Conservation (phyloP, 192 early-diverging fungal genomes). For the Coemansia sp. region DNA sequence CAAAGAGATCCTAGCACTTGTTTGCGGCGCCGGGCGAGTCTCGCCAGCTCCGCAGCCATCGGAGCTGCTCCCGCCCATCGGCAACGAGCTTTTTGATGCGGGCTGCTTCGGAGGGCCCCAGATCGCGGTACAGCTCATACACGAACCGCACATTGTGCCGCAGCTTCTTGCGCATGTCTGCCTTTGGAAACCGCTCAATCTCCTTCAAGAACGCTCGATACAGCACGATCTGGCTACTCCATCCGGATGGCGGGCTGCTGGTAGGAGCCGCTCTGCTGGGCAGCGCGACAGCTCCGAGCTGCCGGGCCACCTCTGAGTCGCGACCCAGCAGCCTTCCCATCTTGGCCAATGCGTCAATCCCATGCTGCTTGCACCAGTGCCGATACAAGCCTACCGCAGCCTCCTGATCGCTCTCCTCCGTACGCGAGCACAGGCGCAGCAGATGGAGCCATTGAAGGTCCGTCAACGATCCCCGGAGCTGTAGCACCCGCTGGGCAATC, state of each 20-base stretch:
- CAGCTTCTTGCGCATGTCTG: conserved; percentile 24
- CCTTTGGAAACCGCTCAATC: conserved; percentile 7
- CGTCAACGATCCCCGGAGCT: conserved; percentile 2
- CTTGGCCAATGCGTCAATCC: not conserved
- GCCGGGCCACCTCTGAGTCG: not conserved
- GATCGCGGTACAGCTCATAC: conserved; percentile 39
- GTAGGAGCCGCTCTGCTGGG: not conserved
- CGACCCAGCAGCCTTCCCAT: not conserved
- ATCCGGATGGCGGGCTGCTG: not conserved
- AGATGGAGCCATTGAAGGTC: conserved; percentile 7
- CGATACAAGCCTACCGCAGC: not conserved
- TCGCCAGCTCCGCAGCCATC: conserved; percentile 28
- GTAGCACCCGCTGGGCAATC: conserved; percentile 2
- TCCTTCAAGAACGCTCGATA: conserved; percentile 18
- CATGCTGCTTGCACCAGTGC: not conserved
- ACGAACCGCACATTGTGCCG: conserved; percentile 28
- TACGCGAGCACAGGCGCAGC: not conserved
- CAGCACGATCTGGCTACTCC: not conserved
- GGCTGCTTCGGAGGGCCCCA: conserved; percentile 6
- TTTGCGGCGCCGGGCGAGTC: no score
- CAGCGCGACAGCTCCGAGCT: not conserved
- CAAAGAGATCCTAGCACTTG: no score
- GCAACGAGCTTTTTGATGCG: not conserved
- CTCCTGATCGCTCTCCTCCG: not conserved
- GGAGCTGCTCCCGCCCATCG: conserved; percentile 16